Conservation (phyloP, 768 basidiomycete species). For the Tricholoma furcatifolium region DNA sequence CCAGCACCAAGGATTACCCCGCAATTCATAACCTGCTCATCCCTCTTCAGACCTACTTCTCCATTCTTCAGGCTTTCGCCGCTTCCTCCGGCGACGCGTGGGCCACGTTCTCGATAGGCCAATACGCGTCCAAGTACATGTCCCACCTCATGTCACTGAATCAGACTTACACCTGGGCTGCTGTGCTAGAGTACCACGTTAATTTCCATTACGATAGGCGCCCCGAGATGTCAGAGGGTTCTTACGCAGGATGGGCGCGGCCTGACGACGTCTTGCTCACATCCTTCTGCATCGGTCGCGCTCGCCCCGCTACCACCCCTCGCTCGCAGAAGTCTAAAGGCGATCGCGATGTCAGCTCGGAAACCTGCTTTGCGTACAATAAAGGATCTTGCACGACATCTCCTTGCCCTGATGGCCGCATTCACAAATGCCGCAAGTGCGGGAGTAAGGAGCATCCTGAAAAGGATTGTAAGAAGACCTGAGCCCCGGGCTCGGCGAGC, state of each 20-base stretch:
- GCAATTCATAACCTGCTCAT: background rate
- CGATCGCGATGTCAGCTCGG: background rate
- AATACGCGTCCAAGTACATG: background rate
- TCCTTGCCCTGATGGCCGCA: background rate
- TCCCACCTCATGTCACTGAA: background rate
- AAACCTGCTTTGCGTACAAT: background rate
- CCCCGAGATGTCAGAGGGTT: background rate
- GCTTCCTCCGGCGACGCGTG: background rate
- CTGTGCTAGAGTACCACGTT: slow-evolving; percentile 3
- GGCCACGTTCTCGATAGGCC: background rate
- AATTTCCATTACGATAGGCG: background rate
- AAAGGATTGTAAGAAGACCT: too few relatives aligned
- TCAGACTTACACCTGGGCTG: too few relatives aligned
- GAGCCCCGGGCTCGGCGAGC: too few relatives aligned
- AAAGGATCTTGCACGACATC: background rate
- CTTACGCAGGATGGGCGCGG: background rate
- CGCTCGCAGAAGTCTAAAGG: background rate
- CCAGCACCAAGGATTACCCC: background rate
- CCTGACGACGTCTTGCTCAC: background rate
- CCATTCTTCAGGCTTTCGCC: background rate
- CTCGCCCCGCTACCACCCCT: background rate
- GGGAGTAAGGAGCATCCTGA: slow-evolving; percentile 4
- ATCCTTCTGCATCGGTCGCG: background rate
- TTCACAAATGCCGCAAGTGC: background rate
- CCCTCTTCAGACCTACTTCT: background rate